Conservation (phyloP, 2,329 filamentous ascomycete genomes). For the Fusarium sp. region DNA sequence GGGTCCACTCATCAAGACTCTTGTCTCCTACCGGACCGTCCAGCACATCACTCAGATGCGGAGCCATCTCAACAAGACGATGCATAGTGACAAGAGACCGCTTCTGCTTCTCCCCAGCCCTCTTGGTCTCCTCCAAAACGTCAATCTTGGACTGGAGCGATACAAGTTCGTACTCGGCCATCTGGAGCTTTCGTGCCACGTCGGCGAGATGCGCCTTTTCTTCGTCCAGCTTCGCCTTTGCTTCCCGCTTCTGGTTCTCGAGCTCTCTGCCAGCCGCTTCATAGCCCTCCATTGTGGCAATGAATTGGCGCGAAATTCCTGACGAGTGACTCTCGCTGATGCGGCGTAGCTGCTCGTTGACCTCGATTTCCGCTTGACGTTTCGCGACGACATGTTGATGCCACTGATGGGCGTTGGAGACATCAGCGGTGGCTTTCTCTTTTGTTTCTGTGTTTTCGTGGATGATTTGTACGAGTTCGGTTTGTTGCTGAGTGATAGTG, state of each 20-base stretch:
- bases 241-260: neutral
- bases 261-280: neutral
- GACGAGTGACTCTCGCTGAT: neutral
- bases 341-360: neutral
- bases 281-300: neutral
- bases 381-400: neutral
- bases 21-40: neutral
- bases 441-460: fast-evolving
- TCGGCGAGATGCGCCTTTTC: neutral
- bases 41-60: neutral
- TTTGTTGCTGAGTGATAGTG: neutral
- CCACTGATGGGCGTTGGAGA: neutral
- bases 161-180: neutral
- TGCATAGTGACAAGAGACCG: neutral
- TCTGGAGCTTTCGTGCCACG: neutral
- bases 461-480: neutral
- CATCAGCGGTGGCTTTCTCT: neutral
- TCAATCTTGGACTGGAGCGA: neutral
- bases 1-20: neutral
- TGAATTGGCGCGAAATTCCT: neutral
- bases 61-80: neutral
- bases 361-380: neutral
- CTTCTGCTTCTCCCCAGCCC: neutral
- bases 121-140: neutral
- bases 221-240: fast-evolving